Evolutionary conservation across 225 moss, liverwort and hornwort species (phyloP).

Genomic region (Antitrichia curtipendula): DNA sequence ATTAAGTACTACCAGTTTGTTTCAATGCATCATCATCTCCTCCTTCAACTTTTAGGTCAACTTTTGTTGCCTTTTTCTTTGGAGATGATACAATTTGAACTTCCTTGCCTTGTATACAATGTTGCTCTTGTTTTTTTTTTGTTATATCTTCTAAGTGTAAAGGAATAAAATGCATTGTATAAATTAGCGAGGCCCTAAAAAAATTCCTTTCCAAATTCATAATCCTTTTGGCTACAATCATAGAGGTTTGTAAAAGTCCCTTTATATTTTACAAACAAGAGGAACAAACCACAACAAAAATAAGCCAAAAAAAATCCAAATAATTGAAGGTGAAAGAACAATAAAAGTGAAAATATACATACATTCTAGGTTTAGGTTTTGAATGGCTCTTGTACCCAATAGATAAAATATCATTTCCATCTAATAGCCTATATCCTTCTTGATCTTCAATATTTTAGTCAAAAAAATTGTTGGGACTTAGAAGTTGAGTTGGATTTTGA

Average conservation of each 20-base stretch:
- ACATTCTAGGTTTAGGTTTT: neutral
- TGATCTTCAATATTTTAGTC: neutral
- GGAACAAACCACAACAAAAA: neutral
- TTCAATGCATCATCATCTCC: neutral
- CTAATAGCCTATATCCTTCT: rapidly evolving
- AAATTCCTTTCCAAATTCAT: neutral
- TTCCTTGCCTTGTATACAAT: neutral
- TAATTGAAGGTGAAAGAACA: neutral
- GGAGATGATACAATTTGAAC: neutral
- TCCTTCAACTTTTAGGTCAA: neutral
- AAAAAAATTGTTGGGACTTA: neutral
- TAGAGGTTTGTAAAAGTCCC: neutral
- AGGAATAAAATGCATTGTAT: neutral
- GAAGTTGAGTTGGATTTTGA: rapidly evolving
- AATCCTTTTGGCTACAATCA: rapidly evolving
- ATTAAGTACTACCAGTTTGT: no score
- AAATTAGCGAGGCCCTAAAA: no score
- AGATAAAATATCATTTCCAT: neutral
- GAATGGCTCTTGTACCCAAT: rapidly evolving
- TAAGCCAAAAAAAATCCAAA: neutral
- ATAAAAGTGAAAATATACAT: rapidly evolving
- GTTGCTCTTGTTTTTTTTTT: neutral
- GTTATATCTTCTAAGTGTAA: neutral
- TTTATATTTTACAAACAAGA: neutral
- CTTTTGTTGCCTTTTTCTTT: neutral